phyloP scores from a whole-genome alignment of 495 filamentous ascomycete species.

The Penicillium diatomitis region DNA sequence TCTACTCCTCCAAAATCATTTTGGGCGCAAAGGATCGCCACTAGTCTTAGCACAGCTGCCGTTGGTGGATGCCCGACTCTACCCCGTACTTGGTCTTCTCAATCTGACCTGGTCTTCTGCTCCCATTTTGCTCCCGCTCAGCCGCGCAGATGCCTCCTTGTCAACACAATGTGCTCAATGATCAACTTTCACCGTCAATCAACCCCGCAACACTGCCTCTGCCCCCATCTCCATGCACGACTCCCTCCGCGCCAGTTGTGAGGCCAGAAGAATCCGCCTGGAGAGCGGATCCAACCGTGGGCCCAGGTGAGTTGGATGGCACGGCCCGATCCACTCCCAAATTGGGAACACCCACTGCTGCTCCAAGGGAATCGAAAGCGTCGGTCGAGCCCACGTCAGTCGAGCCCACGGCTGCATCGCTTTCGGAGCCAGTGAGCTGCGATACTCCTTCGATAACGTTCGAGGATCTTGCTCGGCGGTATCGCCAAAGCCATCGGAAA shows the following conservation, averaged over 20 bases:
- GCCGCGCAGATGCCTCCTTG: slow-evolving; percentile 19
- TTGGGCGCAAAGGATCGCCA: not conserved
- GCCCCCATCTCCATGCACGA: slow-evolving; percentile 18
- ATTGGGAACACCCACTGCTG: slow-evolving; percentile 15
- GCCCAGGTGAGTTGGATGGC: slow-evolving; percentile 35
- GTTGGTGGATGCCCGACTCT: slow-evolving; percentile 8
- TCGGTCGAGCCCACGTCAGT: no score
- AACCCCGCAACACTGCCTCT: slow-evolving; percentile 19
- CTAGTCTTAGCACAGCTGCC: not conserved
- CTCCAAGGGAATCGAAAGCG: slow-evolving; percentile 10
- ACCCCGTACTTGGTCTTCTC: slow-evolving; percentile 2
- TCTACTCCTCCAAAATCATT: not conserved
- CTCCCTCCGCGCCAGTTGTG: slow-evolving; percentile 13
- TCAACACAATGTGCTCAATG: slow-evolving; percentile 23
- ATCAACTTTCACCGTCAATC: slow-evolving; percentile 18
- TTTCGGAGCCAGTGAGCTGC: no score
- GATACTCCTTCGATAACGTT: slow-evolving; percentile 28
- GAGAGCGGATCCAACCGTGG: slow-evolving; percentile 7
- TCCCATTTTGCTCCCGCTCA: slow-evolving; percentile 5
- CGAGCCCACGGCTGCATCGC: no score
- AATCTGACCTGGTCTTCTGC: slow-evolving; percentile 12
- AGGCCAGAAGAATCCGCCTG: not conserved
- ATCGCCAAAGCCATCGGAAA: slow-evolving; percentile 37
- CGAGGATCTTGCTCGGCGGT: slow-evolving; percentile 34
- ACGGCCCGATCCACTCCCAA: slow-evolving; percentile 30